Evolutionary conservation across 2,329 filamentous ascomycete genomes (phyloP).

Genomic region (Rutstroemia sp.): DNA sequence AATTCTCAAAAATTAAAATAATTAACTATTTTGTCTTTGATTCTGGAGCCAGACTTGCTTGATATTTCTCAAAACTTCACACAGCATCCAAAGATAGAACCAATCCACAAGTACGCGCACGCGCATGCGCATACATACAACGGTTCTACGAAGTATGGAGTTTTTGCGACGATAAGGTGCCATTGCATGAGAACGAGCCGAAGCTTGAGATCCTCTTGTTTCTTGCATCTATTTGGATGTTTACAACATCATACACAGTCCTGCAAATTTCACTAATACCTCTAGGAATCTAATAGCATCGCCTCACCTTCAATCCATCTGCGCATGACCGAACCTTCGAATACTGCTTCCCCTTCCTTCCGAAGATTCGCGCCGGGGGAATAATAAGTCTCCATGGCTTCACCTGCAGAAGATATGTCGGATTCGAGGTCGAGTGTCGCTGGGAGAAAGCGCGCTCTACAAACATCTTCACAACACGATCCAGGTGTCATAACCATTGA

Average conservation of each 20-base stretch:
- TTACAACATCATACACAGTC: background rate
- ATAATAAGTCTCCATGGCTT: background rate
- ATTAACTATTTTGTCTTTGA: no score
- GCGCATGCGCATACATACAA: no score
- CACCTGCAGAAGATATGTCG: background rate
- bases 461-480: background rate
- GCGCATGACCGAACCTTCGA: background rate
- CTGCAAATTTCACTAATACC: constrained; percentile 3
- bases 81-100: no score
- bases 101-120: no score
- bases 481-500: constrained; percentile 1
- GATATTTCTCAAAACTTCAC: no score
- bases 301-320: no score
- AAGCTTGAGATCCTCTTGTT: background rate
- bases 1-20: no score
- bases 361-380: background rate
- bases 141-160: no score
- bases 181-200: background rate
- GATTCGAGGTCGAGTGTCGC: constrained; percentile 4
- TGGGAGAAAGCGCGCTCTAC: constrained; percentile 7
- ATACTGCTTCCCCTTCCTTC: background rate
- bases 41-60: no score
- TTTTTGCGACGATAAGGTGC: no score
- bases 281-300: background rate
- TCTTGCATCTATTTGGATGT: background rate